Conservation (phyloP, 2,329 filamentous ascomycete species). For the Polytolypa hystricis region DNA sequence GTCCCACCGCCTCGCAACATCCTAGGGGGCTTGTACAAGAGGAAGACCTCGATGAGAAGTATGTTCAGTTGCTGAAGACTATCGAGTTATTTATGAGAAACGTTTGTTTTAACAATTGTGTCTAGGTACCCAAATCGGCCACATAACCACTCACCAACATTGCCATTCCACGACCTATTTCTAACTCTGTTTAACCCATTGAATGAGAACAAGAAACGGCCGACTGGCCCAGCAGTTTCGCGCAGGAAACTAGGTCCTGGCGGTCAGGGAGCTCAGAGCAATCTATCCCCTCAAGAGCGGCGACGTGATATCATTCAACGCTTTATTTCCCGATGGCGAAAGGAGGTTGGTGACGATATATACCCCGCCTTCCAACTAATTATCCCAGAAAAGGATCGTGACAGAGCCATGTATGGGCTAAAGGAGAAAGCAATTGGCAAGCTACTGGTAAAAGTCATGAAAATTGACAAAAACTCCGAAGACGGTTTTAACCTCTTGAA, state of each 20-base stretch:
- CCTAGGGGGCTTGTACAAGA: no score
- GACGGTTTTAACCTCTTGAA: conserved; percentile 77
- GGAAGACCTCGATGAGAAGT: conserved; percentile 42
- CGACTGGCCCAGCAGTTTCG: conserved; percentile 42
- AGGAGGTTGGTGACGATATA: conserved; percentile 81
- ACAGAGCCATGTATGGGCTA: conserved; percentile 83
- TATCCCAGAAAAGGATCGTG: conserved; percentile 82
- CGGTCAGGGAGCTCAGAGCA: conserved; percentile 32
- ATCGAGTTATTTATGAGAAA: neutral
- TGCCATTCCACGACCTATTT: conserved; percentile 73
- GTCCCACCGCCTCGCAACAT: no score
- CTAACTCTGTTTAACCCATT: conserved; percentile 69
- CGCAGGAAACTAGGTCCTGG: conserved; percentile 51
- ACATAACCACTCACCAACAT: conserved; percentile 64
- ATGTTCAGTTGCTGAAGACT: conserved; percentile 8
- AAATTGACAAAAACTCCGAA: conserved; percentile 81
- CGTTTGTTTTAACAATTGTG: no score
- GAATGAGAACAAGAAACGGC: conserved; percentile 64
- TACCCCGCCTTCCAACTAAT: conserved; percentile 89
- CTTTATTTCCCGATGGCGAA: conserved; percentile 79
- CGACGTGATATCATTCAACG: conserved; percentile 70
- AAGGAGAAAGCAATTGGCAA: conserved; percentile 89
- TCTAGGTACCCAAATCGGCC: conserved; percentile 70
- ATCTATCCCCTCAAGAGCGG: conserved; percentile 61
- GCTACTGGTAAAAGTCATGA: conserved; percentile 81